Evolutionary conservation across 495 filamentous ascomycete genomes (phyloP).

Genomic region (Lophium mytilinum): DNA sequence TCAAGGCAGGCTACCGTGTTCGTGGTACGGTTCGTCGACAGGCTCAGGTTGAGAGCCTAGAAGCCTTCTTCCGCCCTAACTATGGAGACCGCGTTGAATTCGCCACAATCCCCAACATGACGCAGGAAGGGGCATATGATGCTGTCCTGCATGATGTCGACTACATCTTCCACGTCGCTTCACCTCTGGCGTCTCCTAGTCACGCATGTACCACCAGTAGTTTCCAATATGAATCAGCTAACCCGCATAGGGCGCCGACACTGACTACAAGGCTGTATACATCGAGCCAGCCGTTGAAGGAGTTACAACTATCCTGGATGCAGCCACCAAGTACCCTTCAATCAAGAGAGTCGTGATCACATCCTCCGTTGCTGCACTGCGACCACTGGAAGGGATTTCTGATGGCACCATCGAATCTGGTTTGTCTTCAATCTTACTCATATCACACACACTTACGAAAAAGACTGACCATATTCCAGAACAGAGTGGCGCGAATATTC

Average conservation of each 20-base stretch:
- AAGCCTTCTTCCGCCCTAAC: slow-evolving; percentile 5
- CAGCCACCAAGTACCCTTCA: slow-evolving; percentile 25
- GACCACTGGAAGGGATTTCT: slow-evolving; percentile 26
- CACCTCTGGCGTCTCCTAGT: slow-evolving; percentile 28
- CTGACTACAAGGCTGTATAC: slow-evolving; percentile 24
- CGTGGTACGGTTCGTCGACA: slow-evolving; percentile 16
- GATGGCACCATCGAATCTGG: slow-evolving; percentile 27
- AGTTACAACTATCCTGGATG: slow-evolving; percentile 29
- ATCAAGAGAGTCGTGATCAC: slow-evolving; percentile 38
- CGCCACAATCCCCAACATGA: slow-evolving; percentile 32
- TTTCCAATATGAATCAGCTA: no score
- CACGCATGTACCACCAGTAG: no score
- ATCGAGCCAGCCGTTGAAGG: slow-evolving; percentile 33
- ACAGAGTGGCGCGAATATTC: not conserved
- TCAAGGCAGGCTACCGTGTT: slow-evolving; percentile 22
- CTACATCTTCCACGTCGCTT: slow-evolving; percentile 38
- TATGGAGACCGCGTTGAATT: slow-evolving; percentile 24
- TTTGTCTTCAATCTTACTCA: not conserved
- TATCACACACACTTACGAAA: not conserved
- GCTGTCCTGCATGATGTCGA: slow-evolving; percentile 32
- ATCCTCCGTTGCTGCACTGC: slow-evolving; percentile 29
- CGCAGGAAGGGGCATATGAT: slow-evolving; percentile 25
- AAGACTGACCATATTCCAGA: not conserved
- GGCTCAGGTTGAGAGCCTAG: slow-evolving; percentile 25
- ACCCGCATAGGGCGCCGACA: no score